Conservation (phyloP, 108 stramenopile genomes). For the Nannochloropsis salina region DNA sequence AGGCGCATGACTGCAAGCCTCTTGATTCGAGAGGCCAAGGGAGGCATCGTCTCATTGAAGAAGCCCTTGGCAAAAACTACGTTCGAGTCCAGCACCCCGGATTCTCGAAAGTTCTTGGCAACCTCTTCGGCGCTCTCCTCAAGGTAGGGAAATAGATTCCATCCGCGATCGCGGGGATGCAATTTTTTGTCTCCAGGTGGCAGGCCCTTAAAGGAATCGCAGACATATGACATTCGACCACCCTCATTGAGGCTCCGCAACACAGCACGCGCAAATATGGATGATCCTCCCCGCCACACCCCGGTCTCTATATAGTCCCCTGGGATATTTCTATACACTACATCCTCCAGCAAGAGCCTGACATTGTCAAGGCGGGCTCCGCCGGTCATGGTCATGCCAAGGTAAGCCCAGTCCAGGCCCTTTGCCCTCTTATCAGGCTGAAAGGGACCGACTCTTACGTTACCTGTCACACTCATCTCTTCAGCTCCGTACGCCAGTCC, state of each 20-base stretch:
- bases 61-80: slow-evolving; percentile 48
- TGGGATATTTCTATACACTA: background rate
- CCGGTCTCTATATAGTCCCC: slow-evolving; percentile 27
- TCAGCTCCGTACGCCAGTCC: background rate
- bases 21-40: slow-evolving; percentile 25
- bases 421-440: background rate
- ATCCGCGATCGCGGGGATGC: slow-evolving; percentile 28
- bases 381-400: slow-evolving; percentile 11
- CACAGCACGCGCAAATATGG: slow-evolving; percentile 13
- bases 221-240: slow-evolving; percentile 23
- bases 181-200: slow-evolving; percentile 36
- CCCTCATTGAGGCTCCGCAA: background rate
- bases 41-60: slow-evolving; percentile 49
- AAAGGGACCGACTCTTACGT: background rate
- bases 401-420: slow-evolving; percentile 21
- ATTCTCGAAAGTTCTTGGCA: background rate
- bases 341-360: background rate
- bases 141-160: slow-evolving; percentile 43
- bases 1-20: slow-evolving; percentile 40
- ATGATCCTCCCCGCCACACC: slow-evolving; percentile 26
- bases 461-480: background rate
- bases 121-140: slow-evolving; percentile 27
- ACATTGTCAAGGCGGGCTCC: background rate
- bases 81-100: background rate
- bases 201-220: slow-evolving; percentile 30